phyloP scores from a whole-genome alignment of 257 asterid genomes.

The Rauvolfia tetraphylla region DNA sequence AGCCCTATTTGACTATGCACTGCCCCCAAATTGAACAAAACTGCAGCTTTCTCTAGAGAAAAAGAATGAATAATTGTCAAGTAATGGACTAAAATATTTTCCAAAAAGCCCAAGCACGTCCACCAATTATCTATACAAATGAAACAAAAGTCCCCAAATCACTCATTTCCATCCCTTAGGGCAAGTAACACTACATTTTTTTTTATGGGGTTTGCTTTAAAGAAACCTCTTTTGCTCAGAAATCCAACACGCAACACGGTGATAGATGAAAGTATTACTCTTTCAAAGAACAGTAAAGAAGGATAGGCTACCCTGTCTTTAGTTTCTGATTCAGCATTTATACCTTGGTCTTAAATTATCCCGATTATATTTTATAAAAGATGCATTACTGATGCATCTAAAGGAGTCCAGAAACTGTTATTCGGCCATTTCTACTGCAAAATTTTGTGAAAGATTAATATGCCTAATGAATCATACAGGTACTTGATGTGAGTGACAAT shows the following conservation, averaged over 20 bases:
- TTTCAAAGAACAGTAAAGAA: background rate
- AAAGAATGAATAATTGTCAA: background rate
- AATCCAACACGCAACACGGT: background rate
- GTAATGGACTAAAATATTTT: background rate
- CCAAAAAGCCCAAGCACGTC: background rate
- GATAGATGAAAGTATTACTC: background rate
- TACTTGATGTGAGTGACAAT: background rate
- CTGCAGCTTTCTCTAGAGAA: constrained; percentile 81
- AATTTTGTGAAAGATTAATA: background rate
- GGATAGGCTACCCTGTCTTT: background rate
- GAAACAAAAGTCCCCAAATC: background rate
- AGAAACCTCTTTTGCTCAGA: background rate
- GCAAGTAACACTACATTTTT: background rate
- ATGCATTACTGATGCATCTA: background rate
- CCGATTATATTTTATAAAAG: background rate
- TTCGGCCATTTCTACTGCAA: background rate
- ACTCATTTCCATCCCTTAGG: background rate
- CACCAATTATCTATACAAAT: background rate
- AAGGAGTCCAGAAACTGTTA: background rate
- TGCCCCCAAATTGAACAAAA: constrained; percentile 90
- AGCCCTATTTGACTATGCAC: constrained; percentile 94
- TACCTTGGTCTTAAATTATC: background rate
- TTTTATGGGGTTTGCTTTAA: background rate
- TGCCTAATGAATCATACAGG: background rate
- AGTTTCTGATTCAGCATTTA: background rate